Conservation (phyloP, 306 rosid genomes). For the Arachis hypogaea region DNA sequence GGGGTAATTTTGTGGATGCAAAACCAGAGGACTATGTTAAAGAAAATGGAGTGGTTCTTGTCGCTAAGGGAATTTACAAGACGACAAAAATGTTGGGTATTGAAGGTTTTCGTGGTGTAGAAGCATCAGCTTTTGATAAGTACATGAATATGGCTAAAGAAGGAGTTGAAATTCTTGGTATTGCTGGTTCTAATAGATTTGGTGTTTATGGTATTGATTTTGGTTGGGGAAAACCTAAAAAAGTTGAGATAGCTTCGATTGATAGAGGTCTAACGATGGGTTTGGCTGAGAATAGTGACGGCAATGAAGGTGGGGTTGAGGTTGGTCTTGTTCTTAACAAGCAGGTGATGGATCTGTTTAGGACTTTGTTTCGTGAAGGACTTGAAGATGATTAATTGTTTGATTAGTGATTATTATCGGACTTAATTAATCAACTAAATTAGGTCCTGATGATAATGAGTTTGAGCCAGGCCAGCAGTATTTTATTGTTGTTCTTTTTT, state of each 20-base stretch:
- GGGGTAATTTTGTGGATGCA: background rate
- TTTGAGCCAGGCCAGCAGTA: no score
- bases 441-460: no score
- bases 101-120: background rate
- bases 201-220: slow-evolving; percentile 50
- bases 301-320: slow-evolving; percentile 39
- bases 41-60: slow-evolving; percentile 24
- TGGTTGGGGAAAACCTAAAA: slow-evolving; percentile 56
- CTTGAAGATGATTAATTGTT: background rate
- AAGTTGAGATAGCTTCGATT: slow-evolving; percentile 47
- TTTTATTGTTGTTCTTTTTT: no score
- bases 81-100: background rate
- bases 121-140: background rate
- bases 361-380: slow-evolving; percentile 26
- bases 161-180: background rate
- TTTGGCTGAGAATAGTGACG: slow-evolving; percentile 39
- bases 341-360: slow-evolving; percentile 25
- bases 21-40: background rate
- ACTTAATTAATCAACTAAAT: no score
- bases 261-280: slow-evolving; percentile 39
- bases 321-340: slow-evolving; percentile 36
- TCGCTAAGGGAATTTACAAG: slow-evolving; percentile 3
- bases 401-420: no score
- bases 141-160: background rate
- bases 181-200: slow-evolving; percentile 53